Evolutionary conservation across 2,329 filamentous ascomycete species (phyloP).

Genomic region (Ophiostoma ulmi): DNA sequence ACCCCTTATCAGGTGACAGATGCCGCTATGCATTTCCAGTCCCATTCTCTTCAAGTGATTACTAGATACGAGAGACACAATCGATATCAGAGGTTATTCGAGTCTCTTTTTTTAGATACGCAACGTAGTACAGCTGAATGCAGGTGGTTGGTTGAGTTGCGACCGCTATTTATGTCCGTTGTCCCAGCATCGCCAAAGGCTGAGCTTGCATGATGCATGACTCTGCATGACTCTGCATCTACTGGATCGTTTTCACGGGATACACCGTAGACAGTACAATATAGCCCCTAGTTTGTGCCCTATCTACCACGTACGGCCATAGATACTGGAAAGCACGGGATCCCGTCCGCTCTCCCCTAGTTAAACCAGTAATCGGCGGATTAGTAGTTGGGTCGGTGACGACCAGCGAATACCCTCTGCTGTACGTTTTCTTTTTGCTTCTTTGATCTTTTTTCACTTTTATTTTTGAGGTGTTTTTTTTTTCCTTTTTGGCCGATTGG

Average conservation of each 20-base stretch:
- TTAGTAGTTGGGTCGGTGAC: slow-evolving; percentile 8
- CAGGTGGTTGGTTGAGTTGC: background rate
- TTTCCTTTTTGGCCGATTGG: too few species aligned
- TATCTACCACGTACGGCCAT: background rate
- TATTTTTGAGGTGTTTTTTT: too few species aligned
- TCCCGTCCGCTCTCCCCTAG: slow-evolving; percentile 9
- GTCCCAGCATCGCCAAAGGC: background rate
- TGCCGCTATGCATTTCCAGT: too few species aligned
- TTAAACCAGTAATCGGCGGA: slow-evolving; percentile 4
- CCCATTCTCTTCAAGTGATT: too few species aligned
- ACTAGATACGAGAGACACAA: too few species aligned
- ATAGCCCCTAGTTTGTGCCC: background rate
- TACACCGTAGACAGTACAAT: background rate
- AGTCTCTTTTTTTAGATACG: background rate
- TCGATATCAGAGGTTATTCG: background rate
- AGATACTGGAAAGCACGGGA: slow-evolving; percentile 7
- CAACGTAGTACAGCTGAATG: background rate
- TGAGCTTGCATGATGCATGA: background rate
- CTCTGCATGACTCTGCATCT: background rate
- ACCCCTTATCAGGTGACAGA: too few species aligned
- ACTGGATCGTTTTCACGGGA: too few species aligned
- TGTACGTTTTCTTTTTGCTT: background rate
- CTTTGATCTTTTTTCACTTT: too few species aligned
- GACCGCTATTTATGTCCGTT: background rate
- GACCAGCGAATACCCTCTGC: slow-evolving; percentile 7